Conservation (phyloP, 345 rosid species). For the Ailanthus altissimus region DNA sequence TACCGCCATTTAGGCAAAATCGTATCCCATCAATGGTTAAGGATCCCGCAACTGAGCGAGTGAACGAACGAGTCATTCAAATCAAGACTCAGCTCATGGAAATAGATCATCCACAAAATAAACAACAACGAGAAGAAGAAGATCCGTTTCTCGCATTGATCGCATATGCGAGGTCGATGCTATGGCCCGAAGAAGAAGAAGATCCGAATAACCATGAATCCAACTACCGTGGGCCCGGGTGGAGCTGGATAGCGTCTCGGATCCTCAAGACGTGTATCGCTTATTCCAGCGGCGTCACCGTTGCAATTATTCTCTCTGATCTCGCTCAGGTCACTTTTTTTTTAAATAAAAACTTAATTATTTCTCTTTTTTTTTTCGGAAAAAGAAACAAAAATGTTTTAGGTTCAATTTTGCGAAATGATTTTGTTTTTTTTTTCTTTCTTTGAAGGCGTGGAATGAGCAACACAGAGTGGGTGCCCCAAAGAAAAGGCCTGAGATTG, state of each 20-base stretch:
- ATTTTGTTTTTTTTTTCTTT: not conserved
- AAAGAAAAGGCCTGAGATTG: conserved; percentile 65
- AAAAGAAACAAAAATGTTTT: not conserved
- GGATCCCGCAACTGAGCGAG: not conserved
- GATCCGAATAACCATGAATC: conserved; percentile 23
- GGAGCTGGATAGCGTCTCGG: conserved; percentile 86
- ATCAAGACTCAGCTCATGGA: conserved; percentile 39
- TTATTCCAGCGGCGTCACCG: conserved; percentile 90
- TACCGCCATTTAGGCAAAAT: not conserved
- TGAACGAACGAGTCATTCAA: conserved; percentile 8
- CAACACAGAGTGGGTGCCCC: conserved; percentile 55
- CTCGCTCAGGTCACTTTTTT: conserved; percentile 61
- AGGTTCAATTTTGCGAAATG: not conserved
- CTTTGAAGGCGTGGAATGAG: conserved; percentile 70
- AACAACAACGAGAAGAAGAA: conserved; percentile 28
- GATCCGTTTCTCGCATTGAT: conserved; percentile 78
- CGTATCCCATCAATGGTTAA: not conserved
- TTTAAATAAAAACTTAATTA: too few relatives aligned
- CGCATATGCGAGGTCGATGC: conserved; percentile 61
- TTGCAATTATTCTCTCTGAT: conserved; percentile 84
- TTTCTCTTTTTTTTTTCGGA: not conserved
- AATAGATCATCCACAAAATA: conserved; percentile 24
- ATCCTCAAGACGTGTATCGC: conserved; percentile 73
- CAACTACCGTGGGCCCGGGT: conserved; percentile 52
- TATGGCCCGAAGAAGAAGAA: conserved; percentile 45